Evolutionary conservation across 352 stramenopile genomes (phyloP).

Genomic region (Pythium aquatile): DNA sequence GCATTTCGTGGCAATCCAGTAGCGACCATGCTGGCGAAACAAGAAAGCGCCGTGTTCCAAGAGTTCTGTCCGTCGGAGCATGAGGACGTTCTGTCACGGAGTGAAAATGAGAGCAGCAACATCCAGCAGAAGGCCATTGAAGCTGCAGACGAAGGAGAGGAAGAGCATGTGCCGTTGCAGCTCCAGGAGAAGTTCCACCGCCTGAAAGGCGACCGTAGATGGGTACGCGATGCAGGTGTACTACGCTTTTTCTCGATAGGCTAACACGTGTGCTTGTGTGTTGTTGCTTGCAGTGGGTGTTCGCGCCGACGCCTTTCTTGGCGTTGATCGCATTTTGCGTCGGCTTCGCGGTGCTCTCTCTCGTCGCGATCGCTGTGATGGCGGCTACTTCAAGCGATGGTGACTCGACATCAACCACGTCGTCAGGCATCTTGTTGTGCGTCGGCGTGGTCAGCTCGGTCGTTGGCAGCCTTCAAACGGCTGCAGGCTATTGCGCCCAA

Average conservation of each 20-base stretch:
- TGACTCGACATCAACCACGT: not conserved
- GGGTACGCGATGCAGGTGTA: constrained; percentile 1
- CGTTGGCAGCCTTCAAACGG: constrained; percentile 38
- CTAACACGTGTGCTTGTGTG: not conserved
- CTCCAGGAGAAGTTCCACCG: constrained; percentile 16
- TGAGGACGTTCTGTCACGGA: not conserved
- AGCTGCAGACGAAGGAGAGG: not conserved
- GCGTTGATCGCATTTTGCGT: constrained; percentile 26
- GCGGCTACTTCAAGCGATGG: constrained; percentile 5
- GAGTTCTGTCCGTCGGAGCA: constrained; percentile 5
- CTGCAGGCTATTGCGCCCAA: constrained; percentile 37
- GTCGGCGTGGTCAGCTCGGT: constrained; percentile 36
- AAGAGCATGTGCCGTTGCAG: constrained; percentile 6
- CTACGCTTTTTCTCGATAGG: too few relatives aligned
- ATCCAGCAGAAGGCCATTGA: not conserved
- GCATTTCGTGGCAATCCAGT: not conserved
- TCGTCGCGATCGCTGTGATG: constrained; percentile 25
- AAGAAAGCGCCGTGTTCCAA: constrained; percentile 8
- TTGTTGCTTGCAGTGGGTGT: constrained; percentile 20
- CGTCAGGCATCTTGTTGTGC: constrained; percentile 26
- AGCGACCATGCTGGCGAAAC: constrained; percentile 6
- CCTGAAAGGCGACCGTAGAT: not conserved
- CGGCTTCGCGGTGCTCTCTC: constrained; percentile 30
- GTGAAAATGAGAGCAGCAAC: not conserved
- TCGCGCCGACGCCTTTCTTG: constrained; percentile 33